Evolutionary conservation across 1,284 basidiomycete species (phyloP).

Genomic region (Cutaneotrichosporon sp.): DNA sequence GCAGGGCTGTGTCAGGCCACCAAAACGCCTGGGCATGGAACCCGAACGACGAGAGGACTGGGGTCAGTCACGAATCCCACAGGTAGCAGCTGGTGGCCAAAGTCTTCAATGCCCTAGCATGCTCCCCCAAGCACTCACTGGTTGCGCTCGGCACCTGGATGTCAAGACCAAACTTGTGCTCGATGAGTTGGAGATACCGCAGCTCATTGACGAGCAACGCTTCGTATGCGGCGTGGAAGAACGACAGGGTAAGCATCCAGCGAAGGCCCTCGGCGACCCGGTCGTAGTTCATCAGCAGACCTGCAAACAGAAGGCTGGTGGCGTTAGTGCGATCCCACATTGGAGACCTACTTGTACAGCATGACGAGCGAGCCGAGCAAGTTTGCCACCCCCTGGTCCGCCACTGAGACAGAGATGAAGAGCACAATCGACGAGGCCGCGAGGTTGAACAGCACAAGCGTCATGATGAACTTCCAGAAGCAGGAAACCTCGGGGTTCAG

Average conservation of each 20-base stretch:
- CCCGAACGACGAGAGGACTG: constrained; percentile 79
- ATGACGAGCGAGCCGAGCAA: constrained; percentile 92
- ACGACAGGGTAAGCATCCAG: constrained; percentile 88
- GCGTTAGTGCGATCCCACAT: constrained; percentile 1
- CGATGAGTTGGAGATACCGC: constrained; percentile 86
- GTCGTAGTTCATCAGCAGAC: constrained; percentile 90
- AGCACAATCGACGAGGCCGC: constrained; percentile 89
- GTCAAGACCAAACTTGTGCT: constrained; percentile 90
- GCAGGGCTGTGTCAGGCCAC: constrained; percentile 86
- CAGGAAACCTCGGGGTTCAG: constrained; percentile 82
- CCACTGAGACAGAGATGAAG: constrained; percentile 83
- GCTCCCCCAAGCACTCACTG: constrained; percentile 54
- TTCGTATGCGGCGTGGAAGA: constrained; percentile 99
- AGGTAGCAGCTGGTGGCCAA: too few species aligned
- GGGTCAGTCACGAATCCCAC: too few species aligned
- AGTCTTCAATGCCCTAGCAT: not conserved
- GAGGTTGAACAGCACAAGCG: constrained; percentile 91
- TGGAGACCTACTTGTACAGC: constrained; percentile 86
- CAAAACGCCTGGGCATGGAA: constrained; percentile 88
- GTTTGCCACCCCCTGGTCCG: constrained; percentile 83
- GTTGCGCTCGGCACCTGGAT: constrained; percentile 92
- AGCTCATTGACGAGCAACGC: constrained; percentile 94
- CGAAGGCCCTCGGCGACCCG: constrained; percentile 70
- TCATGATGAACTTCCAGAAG: constrained; percentile 98
- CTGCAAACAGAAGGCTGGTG: constrained; percentile 92